Conservation (phyloP, 2,329 filamentous ascomycete species). For the Colletotrichum chrysophilum region DNA sequence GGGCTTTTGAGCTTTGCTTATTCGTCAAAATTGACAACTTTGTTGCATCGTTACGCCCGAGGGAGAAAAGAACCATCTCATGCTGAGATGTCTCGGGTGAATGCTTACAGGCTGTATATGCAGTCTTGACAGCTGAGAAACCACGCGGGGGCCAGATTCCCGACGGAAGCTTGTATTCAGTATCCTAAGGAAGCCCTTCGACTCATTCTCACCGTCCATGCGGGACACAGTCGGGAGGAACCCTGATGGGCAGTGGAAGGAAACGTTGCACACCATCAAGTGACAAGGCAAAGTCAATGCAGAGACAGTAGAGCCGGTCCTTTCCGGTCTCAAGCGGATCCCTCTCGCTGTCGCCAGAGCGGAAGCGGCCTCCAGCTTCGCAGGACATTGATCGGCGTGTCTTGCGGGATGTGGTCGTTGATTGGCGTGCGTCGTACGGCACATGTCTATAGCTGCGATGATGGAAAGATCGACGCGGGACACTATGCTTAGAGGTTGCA, state of each 20-base stretch:
- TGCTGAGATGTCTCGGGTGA: neutral
- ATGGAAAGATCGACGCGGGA: neutral
- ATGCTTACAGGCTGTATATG: neutral
- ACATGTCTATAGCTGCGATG: neutral
- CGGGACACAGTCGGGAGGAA: neutral
- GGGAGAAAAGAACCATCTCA: neutral
- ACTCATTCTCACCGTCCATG: neutral
- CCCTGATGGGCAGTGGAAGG: neutral
- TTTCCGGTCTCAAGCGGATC: neutral
- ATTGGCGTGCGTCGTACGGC: neutral
- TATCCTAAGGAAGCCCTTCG: too few species aligned
- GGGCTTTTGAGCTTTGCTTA: neutral
- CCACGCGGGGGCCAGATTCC: neutral
- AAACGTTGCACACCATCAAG: neutral
- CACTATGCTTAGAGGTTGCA: neutral
- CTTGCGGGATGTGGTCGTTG: neutral
- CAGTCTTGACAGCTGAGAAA: constrained; percentile 1
- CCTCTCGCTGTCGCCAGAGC: neutral
- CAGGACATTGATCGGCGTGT: neutral
- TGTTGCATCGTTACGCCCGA: neutral
- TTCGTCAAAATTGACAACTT: neutral
- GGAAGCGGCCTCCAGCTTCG: neutral
- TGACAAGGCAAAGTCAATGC: neutral
- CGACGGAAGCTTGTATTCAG: neutral
- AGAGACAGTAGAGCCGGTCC: neutral